Percentiles rank a stretch among this genome's conserved stretches.
phyloP scores from a whole-genome alignment of 257 asterid genomes.

The Ehretia macrophylla region DNA sequence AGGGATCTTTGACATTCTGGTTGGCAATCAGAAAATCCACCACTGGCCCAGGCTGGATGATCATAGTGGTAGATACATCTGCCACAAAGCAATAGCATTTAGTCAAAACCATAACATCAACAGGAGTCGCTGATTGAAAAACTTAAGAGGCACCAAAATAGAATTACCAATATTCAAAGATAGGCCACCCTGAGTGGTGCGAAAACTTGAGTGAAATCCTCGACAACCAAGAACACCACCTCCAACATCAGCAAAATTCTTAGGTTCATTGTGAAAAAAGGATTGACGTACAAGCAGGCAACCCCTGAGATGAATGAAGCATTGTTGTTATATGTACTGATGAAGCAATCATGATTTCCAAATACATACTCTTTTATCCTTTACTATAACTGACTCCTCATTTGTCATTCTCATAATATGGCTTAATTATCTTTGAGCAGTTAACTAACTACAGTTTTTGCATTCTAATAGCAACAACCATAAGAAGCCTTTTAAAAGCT shows the following conservation, averaged over 20 bases:
- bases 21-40: conserved; percentile 36
- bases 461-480: too few relatives aligned
- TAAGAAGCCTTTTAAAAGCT: too few relatives aligned
- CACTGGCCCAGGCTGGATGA: conserved; percentile 41
- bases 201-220: conserved; percentile 50
- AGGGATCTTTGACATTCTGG: conserved; percentile 43
- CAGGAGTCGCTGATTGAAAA: not conserved
- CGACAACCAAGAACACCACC: conserved; percentile 46
- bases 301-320: conserved; percentile 26
- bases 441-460: too few relatives aligned
- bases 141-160: too few relatives aligned
- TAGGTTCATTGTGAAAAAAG: conserved; percentile 28
- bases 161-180: conserved; percentile 40
- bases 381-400: too few relatives aligned
- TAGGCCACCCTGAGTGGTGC: conserved; percentile 44
- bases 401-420: too few relatives aligned
- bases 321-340: not conserved
- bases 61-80: conserved; percentile 44
- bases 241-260: conserved; percentile 32
- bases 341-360: not conserved
- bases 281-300: conserved; percentile 42
- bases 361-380: too few relatives aligned
- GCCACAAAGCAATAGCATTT: conserved; percentile 11
- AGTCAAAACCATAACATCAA: conserved; percentile 2
- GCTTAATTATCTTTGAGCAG: too few relatives aligned